Base-by-base conservation (phyloP, 2,329 filamentous ascomycete genomes). In the Fusarium sp. region DNA sequence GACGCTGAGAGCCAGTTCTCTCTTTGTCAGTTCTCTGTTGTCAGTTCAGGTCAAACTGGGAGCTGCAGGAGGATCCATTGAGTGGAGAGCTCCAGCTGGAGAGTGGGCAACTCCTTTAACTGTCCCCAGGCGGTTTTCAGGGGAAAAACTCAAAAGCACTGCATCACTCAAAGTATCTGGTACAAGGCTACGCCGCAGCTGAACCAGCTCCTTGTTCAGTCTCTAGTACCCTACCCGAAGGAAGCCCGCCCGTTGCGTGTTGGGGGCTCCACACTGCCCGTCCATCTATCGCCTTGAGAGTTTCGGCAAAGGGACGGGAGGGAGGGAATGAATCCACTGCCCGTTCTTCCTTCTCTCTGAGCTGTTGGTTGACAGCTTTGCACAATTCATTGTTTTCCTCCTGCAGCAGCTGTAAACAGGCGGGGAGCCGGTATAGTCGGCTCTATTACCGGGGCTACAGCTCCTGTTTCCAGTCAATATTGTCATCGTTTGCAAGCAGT, bases 31-130 rank as follows among this genome's bases (percentile, higher is more conserved):
- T 20, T 45, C 27, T 37, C n/a, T 50, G 11, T 43, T 35, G 33
- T 35, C 54, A 12, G n/a, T 25, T 38, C 10, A 35, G 54, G 30
- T 25, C 54, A 35, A 37, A 37, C 54, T 22, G 56, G 6, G 56
- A 47, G 30, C 59, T 33, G 59, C 57, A 61, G 59, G 43, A 37
- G 47, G 30, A 50, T 20, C 35, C 35, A 37, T 37, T 17, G 12
- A 50, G 40, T 47, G 59, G 38, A 40, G 58, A 37, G 59, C 30
- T 32, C 30, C 30, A 47, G 58, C 59, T 62, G 59, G 30, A 47
- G 40, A 60, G 58, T 32, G 38, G 58, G 37, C 52, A 33, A 66
- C 71, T 72, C 70, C 70, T 67, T 50, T 68, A 61, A 47, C 58
- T 43, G 58, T 10, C 45, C 59, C 60, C 47, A 40, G 35, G 38